Evolutionary conservation across 768 basidiomycete species (phyloP), one percentile per base, ranked within the genome.

Genomic region (Tephrocybe sp.): DNA sequence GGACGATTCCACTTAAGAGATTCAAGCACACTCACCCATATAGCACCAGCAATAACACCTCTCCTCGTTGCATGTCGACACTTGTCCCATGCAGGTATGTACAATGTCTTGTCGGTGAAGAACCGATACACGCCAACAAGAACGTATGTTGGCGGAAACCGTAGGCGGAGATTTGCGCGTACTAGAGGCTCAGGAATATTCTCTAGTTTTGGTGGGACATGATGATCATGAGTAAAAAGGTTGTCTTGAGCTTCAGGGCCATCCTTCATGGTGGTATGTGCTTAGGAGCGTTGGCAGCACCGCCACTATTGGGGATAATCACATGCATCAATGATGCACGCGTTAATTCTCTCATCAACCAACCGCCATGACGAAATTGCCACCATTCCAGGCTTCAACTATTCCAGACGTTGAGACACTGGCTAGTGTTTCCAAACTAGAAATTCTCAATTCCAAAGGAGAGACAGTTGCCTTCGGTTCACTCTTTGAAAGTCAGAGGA

Each of bases 111-210:
- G 65, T 95, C 92, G 0, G 87, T 91, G 60, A 83, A 76, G 5
- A 97, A 72, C 23, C 93, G 74, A 66, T 95, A 96, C 14, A 84
- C 78, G 0, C 93, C 93, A 0, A 97, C 92, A 4, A 91, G 67
- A 40, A 85, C 83, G 64, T 97, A 97, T 2, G 85, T 84, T 0
- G 93, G 89, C 0, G 91, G 84, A 57, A 92, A 87, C 38, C 83
- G 72, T 46, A 96, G 77, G 23, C 89, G 78, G 10, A 76, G 65
- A 1, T 74, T 72, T 0, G 86, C 82, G n/a, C 79, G 71, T 22
- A 69, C 66, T 9, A 89, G 75, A 19, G 68, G 53, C 2, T 64
- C 59, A 0, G 84, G 84, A 3, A 81, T 62, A 39, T 77, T 55
- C 14, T 68, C 56, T 12, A 51, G 43, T 23, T 38, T 43, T 16